Conservation (phyloP, 352 stramenopile species). For the Phytophthora crassamura region DNA sequence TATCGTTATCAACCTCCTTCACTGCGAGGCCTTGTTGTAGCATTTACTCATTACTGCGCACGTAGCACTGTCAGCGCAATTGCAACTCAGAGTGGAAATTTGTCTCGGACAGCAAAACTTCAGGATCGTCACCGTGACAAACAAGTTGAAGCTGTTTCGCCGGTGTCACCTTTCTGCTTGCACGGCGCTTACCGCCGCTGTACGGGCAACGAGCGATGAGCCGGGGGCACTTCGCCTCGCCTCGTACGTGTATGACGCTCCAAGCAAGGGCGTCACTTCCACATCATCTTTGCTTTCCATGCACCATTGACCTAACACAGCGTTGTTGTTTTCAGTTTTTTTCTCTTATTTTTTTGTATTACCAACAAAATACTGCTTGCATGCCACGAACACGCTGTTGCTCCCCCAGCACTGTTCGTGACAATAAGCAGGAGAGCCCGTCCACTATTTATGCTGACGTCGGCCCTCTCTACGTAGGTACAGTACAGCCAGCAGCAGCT, state of each 20-base stretch:
- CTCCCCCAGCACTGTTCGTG: constrained; percentile 15
- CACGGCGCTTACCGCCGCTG: too few species aligned
- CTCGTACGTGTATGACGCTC: too few species aligned
- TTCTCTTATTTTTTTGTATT: constrained; percentile 11
- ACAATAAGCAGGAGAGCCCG: constrained; percentile 16
- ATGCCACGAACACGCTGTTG: constrained; percentile 4
- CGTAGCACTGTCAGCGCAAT: too few species aligned
- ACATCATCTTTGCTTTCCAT: too few species aligned
- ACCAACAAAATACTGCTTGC: constrained; percentile 24
- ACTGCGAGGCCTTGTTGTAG: background rate
- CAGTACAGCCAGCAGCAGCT: constrained; percentile 22
- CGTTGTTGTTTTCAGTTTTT: constrained; percentile 9
- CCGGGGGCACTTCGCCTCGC: too few species aligned
- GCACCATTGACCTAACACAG: background rate
- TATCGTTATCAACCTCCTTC: too few species aligned
- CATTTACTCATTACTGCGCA: too few species aligned
- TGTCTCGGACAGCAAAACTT: background rate
- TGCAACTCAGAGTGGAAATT: background rate
- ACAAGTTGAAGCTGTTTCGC: background rate
- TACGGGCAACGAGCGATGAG: too few species aligned
- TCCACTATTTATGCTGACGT: background rate
- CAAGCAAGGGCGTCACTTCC: too few species aligned
- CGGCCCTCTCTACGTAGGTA: constrained; percentile 17
- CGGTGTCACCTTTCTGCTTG: background rate
- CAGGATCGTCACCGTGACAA: constrained; percentile 14